phyloP scores from a whole-genome alignment of 352 stramenopile species.

The Plasmopara muralis region DNA sequence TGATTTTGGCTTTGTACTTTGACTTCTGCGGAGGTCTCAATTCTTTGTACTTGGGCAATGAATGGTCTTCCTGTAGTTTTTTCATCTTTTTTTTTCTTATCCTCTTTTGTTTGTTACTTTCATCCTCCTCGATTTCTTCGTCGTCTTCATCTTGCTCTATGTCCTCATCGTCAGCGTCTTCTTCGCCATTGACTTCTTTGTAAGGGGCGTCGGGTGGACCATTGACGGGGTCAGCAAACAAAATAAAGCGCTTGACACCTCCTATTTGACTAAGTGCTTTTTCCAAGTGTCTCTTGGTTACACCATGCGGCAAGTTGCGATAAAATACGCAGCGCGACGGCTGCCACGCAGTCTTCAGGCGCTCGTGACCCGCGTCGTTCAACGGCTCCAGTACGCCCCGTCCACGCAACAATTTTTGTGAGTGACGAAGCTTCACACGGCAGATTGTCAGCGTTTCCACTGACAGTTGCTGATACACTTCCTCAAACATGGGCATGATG shows the following conservation, averaged over 20 bases:
- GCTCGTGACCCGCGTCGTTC: conserved; percentile 31
- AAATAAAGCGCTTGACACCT: conserved; percentile 55
- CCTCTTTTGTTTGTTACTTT: conserved; percentile 17
- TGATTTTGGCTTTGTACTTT: conserved; percentile 55
- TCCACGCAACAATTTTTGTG: conserved; percentile 54
- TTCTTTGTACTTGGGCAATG: conserved; percentile 15
- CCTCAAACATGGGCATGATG: conserved; percentile 77
- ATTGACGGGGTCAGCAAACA: conserved; percentile 61
- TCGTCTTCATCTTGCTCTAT: conserved; percentile 27
- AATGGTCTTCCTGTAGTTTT: conserved; percentile 26
- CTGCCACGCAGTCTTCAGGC: conserved; percentile 41
- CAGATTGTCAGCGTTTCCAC: conserved; percentile 84
- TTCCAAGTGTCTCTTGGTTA: conserved; percentile 59
- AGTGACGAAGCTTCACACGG: conserved; percentile 69
- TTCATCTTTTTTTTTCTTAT: conserved; percentile 36
- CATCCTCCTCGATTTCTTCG: conserved; percentile 18
- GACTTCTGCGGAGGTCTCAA: conserved; percentile 11
- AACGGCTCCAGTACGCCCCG: conserved; percentile 39
- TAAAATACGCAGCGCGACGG: conserved; percentile 67
- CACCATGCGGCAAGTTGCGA: conserved; percentile 61
- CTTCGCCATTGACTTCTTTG: conserved; percentile 18
- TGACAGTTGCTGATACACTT: conserved; percentile 70
- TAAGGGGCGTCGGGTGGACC: conserved; percentile 40
- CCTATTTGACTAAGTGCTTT: conserved; percentile 62
- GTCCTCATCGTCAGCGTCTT: conserved; percentile 32